Evolutionary conservation across 2,329 filamentous ascomycete genomes (phyloP).

Genomic region (Fusarium sp.): DNA sequence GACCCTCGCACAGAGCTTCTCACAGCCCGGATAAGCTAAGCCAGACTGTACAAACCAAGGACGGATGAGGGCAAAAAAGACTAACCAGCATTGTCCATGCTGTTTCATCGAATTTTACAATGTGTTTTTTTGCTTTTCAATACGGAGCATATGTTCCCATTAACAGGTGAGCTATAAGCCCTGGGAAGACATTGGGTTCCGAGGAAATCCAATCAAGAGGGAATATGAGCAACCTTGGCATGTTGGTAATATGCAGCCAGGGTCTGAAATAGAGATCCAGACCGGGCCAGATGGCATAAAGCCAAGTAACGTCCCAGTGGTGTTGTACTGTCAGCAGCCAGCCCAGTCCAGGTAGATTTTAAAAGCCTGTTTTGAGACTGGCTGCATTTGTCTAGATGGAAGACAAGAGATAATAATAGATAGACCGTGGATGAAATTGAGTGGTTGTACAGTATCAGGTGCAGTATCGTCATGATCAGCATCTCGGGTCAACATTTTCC

Average conservation of each 20-base stretch:
- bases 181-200: background rate
- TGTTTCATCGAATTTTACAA: slow-evolving; percentile 6
- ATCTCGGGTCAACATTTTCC: slow-evolving; percentile 22
- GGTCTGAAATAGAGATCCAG: slow-evolving; percentile 35
- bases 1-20: slow-evolving; percentile 14
- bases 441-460: slow-evolving; percentile 21
- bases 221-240: slow-evolving; percentile 23
- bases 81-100: background rate
- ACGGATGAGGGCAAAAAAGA: background rate
- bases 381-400: slow-evolving; percentile 10
- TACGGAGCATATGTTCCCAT: slow-evolving; percentile 14
- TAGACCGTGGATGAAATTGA: background rate
- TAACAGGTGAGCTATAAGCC: slow-evolving; percentile 10
- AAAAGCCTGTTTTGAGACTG: slow-evolving; percentile 33
- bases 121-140: slow-evolving; percentile 2
- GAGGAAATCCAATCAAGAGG: slow-evolving; percentile 13
- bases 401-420: slow-evolving; percentile 3
- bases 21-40: slow-evolving; percentile 9
- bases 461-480: slow-evolving; percentile 34
- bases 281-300: slow-evolving; percentile 21
- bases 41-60: slow-evolving; percentile 6
- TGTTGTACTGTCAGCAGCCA: slow-evolving; percentile 12
- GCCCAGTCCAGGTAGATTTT: background rate
- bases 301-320: slow-evolving; percentile 3
- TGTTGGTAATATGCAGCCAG: slow-evolving; percentile 26